Percentiles rank a stretch among this genome's conserved stretches.
Evolutionary conservation across 2,329 filamentous ascomycete species (phyloP).

Genomic region (Tolypocladium inflatum): DNA sequence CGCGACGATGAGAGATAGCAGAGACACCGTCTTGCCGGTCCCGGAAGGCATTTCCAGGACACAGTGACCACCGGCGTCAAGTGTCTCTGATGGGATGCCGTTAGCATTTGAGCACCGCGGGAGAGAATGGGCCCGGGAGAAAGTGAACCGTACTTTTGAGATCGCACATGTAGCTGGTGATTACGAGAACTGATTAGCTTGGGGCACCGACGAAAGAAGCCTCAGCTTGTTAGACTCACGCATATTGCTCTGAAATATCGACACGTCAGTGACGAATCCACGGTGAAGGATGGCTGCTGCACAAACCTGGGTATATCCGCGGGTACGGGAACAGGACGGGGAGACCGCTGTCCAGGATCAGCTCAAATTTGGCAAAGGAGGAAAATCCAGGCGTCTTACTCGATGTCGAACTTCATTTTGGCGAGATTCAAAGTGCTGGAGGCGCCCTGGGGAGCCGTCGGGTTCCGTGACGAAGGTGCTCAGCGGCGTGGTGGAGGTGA

Average conservation of each 20-base stretch:
- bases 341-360: constrained; percentile 35
- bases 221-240: constrained; percentile 25
- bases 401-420: constrained; percentile 43
- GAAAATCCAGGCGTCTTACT: constrained; percentile 21
- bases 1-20: constrained; percentile 89
- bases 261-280: background rate
- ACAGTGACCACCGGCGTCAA: constrained; percentile 90
- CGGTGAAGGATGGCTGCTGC: background rate
- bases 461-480: background rate
- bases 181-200: background rate
- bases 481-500: constrained; percentile 1
- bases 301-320: constrained; percentile 46
- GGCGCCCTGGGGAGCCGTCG: background rate
- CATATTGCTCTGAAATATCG: constrained; percentile 41
- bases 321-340: constrained; percentile 50
- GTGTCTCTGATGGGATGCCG: constrained; percentile 44
- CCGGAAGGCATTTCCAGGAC: constrained; percentile 98
- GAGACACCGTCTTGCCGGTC: constrained; percentile 92
- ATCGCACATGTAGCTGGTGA: constrained; percentile 45
- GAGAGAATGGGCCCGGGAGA: background rate
- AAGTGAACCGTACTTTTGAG: constrained; percentile 34
- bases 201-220: background rate
- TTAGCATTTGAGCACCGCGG: background rate
- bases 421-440: constrained; percentile 1
- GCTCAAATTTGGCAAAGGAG: background rate